Evolutionary conservation across 257 asterid species (phyloP), one percentile per base, ranked within the genome.

Genomic region (Lantana camara): DNA sequence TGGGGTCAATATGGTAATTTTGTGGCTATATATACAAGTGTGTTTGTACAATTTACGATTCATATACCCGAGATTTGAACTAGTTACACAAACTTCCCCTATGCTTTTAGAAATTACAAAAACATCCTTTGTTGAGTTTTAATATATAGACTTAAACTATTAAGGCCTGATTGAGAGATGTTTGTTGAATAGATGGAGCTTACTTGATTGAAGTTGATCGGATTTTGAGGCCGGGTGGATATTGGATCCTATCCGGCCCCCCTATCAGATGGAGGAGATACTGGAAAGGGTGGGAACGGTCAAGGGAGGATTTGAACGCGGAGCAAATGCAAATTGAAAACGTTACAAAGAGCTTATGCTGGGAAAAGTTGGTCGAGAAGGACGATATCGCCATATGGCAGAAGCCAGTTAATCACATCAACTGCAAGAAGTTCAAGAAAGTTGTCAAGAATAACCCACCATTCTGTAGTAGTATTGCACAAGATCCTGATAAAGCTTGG

Each of bases 161-260:
- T 44, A 35, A 27, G n/a, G 46, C 2, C n/a, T 41, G 22, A 2
- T 5, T 48, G 37, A 21, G 48, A 20, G 34, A 49, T 24, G 64
- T 45, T 21, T 32, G 35, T 21, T 63, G 14, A 40, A 24, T 71
- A 91, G 96, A 83, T 77, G 97, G 96, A 14, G 80, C 79, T 1
- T 88, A 83, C 81, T 76, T 91, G 77, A 77, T 66, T 51, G 97
- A 91, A 76, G 95, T 91, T 29, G 97, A 91, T 63, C 79, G 97
- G 30, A 67, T 91, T 9, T 53, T 91, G 45, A 74, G 96, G 74
- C 96, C 96, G 0, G 97, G 97, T 4, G 97, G 96, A 3, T 91
- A 83, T 47, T 91, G 97, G 97, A 91, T 91, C 73, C 89, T 88
- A 17, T 91, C 97, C 0, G 97, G 97, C 3, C 97, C 97, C 6